A percentile compares a stretch with the other conserved stretches of the same genome.
Evolutionary conservation across 2,329 filamentous ascomycete genomes (phyloP).

Genomic region (Cladosporium oxysporum): DNA sequence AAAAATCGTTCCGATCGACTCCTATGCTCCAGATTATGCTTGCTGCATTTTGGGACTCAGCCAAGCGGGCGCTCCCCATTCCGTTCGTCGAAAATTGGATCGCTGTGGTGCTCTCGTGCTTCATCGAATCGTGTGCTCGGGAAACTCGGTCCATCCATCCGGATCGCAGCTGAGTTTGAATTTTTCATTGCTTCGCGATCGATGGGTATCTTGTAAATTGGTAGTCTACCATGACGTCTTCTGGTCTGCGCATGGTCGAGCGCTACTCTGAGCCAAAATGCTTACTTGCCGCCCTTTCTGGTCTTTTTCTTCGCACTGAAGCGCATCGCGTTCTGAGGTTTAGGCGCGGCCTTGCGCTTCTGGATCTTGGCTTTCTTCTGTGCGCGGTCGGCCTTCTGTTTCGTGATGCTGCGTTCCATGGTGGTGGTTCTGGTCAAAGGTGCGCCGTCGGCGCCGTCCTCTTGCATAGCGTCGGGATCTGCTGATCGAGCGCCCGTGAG

Average conservation of each 20-base stretch:
- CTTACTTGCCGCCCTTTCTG: constrained; percentile 20
- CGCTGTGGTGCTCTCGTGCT: not conserved
- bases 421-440: constrained; percentile 19
- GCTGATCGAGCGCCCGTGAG: constrained; percentile 18
- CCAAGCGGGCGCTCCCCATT: not conserved
- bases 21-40: not conserved
- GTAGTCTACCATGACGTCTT: constrained; percentile 5
- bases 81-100: not conserved
- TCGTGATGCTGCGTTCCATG: constrained; percentile 16
- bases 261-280: not conserved
- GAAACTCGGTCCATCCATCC: not conserved
- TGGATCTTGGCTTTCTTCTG: constrained; percentile 17
- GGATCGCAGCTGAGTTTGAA: not conserved
- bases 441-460: constrained; percentile 19
- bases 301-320: constrained; percentile 14
- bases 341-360: constrained; percentile 17
- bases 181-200: not conserved
- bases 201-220: constrained; percentile 14
- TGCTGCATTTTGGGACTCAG: not conserved
- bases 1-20: constrained; percentile 6
- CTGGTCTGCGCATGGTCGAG: not conserved
- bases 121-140: not conserved
- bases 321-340: constrained; percentile 15
- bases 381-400: constrained; percentile 19
- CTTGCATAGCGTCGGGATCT: constrained; percentile 21